These are phyloP conservation scores for Hypoxylon fuscum DNA, from an alignment of 495 filamentous ascomycete genomes.

Conservation along the genomic window DNA sequence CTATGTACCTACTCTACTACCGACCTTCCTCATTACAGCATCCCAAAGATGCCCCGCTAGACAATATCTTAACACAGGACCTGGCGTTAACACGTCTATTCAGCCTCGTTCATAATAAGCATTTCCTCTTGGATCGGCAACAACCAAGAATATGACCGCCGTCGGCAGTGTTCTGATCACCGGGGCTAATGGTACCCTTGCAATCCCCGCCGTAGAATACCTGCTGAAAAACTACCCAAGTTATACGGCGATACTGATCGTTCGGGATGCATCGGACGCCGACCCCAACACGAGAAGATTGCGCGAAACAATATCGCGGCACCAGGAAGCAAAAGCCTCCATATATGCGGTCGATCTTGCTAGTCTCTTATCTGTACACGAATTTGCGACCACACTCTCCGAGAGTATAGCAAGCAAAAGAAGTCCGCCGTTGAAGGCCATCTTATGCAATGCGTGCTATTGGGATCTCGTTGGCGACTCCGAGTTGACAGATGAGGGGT, in stretches of 20 bases:
- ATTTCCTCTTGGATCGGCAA: too few relatives aligned
- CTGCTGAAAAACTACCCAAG: constrained; percentile 51
- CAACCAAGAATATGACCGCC: constrained; percentile 20
- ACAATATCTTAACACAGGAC: too few relatives aligned
- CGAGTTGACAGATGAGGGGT: constrained; percentile 52
- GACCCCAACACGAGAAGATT: constrained; percentile 56
- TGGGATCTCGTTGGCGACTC: constrained; percentile 50
- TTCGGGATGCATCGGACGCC: constrained; percentile 49
- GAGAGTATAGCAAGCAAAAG: constrained; percentile 42
- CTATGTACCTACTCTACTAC: too few relatives aligned
- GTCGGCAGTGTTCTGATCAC: constrained; percentile 58
- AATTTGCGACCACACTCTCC: constrained; percentile 43
- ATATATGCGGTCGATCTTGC: constrained; percentile 54
- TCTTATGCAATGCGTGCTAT: constrained; percentile 59
- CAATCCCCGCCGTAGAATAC: constrained; percentile 51
- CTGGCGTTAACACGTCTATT: too few relatives aligned
- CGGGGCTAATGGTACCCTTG: constrained; percentile 60
- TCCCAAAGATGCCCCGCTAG: too few relatives aligned
- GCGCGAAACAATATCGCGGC: constrained; percentile 42
- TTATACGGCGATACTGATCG: constrained; percentile 52
- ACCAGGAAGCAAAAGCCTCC: constrained; percentile 40
- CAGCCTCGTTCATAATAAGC: too few relatives aligned
- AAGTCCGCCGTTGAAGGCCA: constrained; percentile 45
- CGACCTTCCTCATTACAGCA: too few relatives aligned
- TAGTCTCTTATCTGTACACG: constrained; percentile 44